Evolutionary conservation across 1,284 basidiomycete species (phyloP), one percentile per base, ranked within the genome.

Genomic region (Microbotryum intermedium): DNA sequence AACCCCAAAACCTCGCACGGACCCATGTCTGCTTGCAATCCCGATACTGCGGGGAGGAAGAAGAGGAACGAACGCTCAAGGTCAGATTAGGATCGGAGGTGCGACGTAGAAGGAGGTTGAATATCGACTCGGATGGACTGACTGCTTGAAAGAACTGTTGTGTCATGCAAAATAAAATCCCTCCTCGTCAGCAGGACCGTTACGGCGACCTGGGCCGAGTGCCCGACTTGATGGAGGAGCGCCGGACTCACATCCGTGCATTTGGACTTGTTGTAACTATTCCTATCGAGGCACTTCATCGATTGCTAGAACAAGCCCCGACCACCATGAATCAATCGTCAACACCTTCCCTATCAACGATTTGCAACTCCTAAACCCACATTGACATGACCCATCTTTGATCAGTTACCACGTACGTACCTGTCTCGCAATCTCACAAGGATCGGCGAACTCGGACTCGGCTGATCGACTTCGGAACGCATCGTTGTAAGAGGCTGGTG

Each of bases 101-200:
- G 26, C 46, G 47, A 7, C 7, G 20, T 2, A 9, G 1, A 21
- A 13, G 2, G 2, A 18, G 6, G 6, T 8, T 9, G 4, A 2
- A 28, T 26, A 8, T 21, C 8, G 21, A 28, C 18, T 4, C 2
- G 18, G 5, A 18, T 26, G 4, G 3, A 21, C 59, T 53, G 48
- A 66, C 65, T 4, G 65, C 65, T 46, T 64, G 59, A 28, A 66
- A 66, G 62, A 66, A 66, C 65, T 66, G 59, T 13, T n/a, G n/a
- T n/a, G n/a, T n/a, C n/a, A n/a, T n/a, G n/a, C n/a, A n/a, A n/a
- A n/a, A n/a, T n/a, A n/a, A n/a, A n/a, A n/a, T n/a, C n/a, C n/a
- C n/a, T n/a, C n/a, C n/a, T n/a, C n/a, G n/a, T n/a, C n/a, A n/a
- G n/a, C n/a, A n/a, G n/a, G n/a, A n/a, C n/a, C n/a, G n/a, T n/a